These are phyloP conservation scores for Cynara cardunculus DNA, from an alignment of 129 eudicot genomes.

Conservation along the genomic window DNA sequence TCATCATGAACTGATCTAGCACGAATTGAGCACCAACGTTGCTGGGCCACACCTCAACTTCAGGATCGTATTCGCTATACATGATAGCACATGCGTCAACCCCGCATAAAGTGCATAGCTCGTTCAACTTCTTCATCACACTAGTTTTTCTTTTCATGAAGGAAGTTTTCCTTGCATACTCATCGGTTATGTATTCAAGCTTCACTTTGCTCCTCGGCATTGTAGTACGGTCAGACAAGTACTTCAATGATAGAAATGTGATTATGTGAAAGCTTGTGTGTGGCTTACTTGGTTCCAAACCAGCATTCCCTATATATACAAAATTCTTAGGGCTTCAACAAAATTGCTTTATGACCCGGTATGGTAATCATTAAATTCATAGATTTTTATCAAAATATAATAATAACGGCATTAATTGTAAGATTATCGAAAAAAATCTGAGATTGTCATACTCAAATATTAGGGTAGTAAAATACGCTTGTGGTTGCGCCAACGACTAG, in stretches of 20 bases:
- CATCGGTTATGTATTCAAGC: not conserved
- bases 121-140: constrained; percentile 26
- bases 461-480: not conserved
- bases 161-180: constrained; percentile 19
- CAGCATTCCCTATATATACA: constrained; percentile 1
- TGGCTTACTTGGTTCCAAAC: not conserved
- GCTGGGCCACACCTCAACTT: constrained; percentile 38
- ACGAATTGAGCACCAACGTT: constrained; percentile 6
- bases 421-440: not conserved
- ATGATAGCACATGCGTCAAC: constrained; percentile 36
- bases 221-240: not conserved
- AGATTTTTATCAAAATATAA: not conserved
- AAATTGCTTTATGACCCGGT: not conserved
- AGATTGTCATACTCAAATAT: too few species aligned
- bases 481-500: not conserved
- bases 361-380: not conserved
- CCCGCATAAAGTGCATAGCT: constrained; percentile 36
- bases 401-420: not conserved
- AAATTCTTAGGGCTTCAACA: too few species aligned
- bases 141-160: constrained; percentile 34
- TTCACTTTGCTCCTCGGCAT: not conserved
- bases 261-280: not conserved
- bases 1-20: constrained; percentile 4
- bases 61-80: constrained; percentile 8
- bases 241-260: not conserved